Evolutionary conservation across 495 filamentous ascomycete species (phyloP).

Genomic region (Lindgomyces ingoldianus): DNA sequence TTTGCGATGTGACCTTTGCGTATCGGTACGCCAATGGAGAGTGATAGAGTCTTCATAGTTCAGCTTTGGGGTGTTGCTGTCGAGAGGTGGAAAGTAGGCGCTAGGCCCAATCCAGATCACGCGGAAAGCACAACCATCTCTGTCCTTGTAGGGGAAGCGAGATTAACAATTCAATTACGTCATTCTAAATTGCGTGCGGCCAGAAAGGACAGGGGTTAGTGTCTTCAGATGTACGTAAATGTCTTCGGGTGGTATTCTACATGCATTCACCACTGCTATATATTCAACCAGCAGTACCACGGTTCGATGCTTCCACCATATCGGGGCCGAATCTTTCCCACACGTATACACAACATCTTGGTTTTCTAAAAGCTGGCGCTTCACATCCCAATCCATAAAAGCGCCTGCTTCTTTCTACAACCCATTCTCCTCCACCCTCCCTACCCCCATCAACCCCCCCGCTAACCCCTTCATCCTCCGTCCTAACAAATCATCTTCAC

Average conservation of each 20-base stretch:
- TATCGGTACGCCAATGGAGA: not conserved
- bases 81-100: not conserved
- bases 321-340: not conserved
- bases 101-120: not conserved
- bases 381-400: too few relatives aligned
- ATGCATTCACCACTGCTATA: too few relatives aligned
- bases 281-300: too few relatives aligned
- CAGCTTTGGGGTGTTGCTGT: not conserved
- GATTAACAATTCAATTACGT: not conserved
- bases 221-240: too few relatives aligned
- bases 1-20: not conserved
- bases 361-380: too few relatives aligned
- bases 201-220: too few relatives aligned
- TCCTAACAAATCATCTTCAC: constrained; percentile 79
- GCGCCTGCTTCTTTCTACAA: not conserved
- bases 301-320: too few relatives aligned
- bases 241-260: too few relatives aligned
- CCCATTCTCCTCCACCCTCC: not conserved
- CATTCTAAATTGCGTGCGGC: too few relatives aligned
- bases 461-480: constrained; percentile 84
- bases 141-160: not conserved
- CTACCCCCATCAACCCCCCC: constrained; percentile 64
- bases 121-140: not conserved
- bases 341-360: not conserved
- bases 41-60: not conserved